Evolutionary conservation across 805 yeast species (phyloP).

Genomic region (Candida chauliodis): DNA sequence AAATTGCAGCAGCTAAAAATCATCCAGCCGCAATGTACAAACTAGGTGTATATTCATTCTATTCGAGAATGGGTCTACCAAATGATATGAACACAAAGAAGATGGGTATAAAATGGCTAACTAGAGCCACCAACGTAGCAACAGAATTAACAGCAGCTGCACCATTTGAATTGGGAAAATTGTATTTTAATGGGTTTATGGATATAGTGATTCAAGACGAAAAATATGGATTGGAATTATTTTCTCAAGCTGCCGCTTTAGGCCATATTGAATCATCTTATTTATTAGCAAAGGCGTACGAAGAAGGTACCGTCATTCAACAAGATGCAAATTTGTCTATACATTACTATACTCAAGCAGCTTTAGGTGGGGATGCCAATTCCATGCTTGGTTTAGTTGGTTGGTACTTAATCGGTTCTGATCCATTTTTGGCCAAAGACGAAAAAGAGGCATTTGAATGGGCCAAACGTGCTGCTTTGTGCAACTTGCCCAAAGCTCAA

Average conservation of each 20-base stretch:
- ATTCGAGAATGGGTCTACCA: slow-evolving; percentile 78
- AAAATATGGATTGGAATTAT: slow-evolving; percentile 80
- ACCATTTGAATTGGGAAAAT: slow-evolving; percentile 86
- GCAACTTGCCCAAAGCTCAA: slow-evolving; percentile 78
- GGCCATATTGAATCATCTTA: slow-evolving; percentile 82
- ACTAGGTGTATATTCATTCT: slow-evolving; percentile 81
- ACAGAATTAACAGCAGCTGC: slow-evolving; percentile 87
- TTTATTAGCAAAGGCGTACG: slow-evolving; percentile 78
- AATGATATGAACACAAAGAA: slow-evolving; percentile 67
- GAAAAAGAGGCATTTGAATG: slow-evolving; percentile 88
- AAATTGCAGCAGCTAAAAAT: slow-evolving; percentile 83
- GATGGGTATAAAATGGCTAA: slow-evolving; percentile 89
- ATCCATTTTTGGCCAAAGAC: slow-evolving; percentile 74
- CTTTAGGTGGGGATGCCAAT: slow-evolving; percentile 79
- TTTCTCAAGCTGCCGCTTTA: slow-evolving; percentile 82
- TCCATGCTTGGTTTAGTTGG: slow-evolving; percentile 95
- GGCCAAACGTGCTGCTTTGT: slow-evolving; percentile 83
- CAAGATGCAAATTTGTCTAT: slow-evolving; percentile 81
- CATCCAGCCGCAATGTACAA: slow-evolving; percentile 98
- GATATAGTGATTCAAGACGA: slow-evolving; percentile 84
- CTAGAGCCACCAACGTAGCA: slow-evolving; percentile 81
- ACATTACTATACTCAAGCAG: slow-evolving; percentile 91
- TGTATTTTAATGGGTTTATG: slow-evolving; percentile 76
- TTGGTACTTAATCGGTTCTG: slow-evolving; percentile 92
- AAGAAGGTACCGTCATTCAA: slow-evolving; percentile 70